A percentile compares a stretch with the other conserved stretches of the same genome.
These are phyloP conservation scores for Stenocarpella maydis DNA, from an alignment of 2,329 filamentous ascomycete genomes.

Conservation along the genomic window DNA sequence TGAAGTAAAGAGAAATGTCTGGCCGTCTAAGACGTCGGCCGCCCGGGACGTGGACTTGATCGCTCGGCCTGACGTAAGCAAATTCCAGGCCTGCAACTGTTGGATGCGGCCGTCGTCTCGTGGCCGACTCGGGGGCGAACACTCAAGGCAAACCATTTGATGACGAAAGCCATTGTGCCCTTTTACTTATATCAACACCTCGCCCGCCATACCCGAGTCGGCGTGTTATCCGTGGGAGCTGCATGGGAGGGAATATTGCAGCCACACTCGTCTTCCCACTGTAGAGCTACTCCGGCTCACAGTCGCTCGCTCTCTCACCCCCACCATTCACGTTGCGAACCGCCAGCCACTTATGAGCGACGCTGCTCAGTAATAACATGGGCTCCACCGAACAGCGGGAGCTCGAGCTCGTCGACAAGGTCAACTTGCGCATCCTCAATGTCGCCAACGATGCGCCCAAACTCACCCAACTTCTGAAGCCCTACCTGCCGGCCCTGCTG, in stretches of 20 bases:
- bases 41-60: background rate
- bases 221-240: background rate
- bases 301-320: background rate
- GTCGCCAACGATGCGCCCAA: constrained; percentile 86
- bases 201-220: background rate
- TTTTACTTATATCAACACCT: background rate
- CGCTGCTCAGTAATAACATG: constrained; percentile 12
- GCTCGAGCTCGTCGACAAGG: constrained; percentile 82
- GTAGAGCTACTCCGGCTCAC: constrained; percentile 15
- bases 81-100: constrained; percentile 14
- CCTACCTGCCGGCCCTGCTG: constrained; percentile 82
- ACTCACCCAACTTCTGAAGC: constrained; percentile 78
- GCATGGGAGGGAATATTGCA: constrained; percentile 10
- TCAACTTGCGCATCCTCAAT: constrained; percentile 81
- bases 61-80: constrained; percentile 18
- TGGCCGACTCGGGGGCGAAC: constrained; percentile 17
- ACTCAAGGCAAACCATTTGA: constrained; percentile 5
- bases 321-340: background rate
- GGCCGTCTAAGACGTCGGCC: background rate
- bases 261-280: background rate
- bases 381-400: constrained; percentile 70
- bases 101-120: constrained; percentile 20
- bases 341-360: background rate
- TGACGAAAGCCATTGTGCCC: background rate
- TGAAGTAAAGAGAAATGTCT: background rate